Evolutionary conservation across 2,329 filamentous ascomycete species (phyloP).

Genomic region (Fusarium armeniacum): DNA sequence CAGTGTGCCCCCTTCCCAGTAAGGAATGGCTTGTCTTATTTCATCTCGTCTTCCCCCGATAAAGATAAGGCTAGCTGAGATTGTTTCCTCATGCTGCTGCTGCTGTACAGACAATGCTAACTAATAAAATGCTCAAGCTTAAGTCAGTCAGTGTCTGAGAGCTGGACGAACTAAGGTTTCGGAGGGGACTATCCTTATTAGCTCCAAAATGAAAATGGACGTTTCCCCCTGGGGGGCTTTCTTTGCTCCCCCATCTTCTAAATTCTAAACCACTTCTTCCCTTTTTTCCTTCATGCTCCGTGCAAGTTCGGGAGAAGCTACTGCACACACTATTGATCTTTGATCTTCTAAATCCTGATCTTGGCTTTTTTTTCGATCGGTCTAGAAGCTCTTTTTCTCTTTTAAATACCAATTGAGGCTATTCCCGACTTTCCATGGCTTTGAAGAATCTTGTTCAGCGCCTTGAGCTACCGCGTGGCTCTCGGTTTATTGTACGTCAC

Average conservation of each 20-base stretch:
- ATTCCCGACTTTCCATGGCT: conserved; percentile 43
- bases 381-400: not conserved
- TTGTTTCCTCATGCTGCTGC: not conserved
- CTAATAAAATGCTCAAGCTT: not conserved
- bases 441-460: conserved; percentile 46
- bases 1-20: not conserved
- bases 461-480: conserved; percentile 51
- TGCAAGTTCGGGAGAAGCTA: conserved; percentile 12
- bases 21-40: conserved; percentile 4
- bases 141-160: not conserved
- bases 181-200: not conserved
- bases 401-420: conserved; percentile 8
- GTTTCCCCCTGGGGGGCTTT: not conserved
- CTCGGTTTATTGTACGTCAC: conserved; percentile 53
- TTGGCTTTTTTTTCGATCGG: conserved; percentile 5
- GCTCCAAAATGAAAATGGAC: not conserved
- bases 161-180: conserved; percentile 2
- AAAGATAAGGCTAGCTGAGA: conserved; percentile 14
- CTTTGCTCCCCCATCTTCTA: conserved; percentile 1
- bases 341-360: not conserved
- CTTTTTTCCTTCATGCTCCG: not conserved
- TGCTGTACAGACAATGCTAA: not conserved
- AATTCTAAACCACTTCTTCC: not conserved
- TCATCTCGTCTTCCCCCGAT: not conserved
- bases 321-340: conserved; percentile 15